Conservation (phyloP, 805 yeast genomes). For the Millerago galiae region DNA sequence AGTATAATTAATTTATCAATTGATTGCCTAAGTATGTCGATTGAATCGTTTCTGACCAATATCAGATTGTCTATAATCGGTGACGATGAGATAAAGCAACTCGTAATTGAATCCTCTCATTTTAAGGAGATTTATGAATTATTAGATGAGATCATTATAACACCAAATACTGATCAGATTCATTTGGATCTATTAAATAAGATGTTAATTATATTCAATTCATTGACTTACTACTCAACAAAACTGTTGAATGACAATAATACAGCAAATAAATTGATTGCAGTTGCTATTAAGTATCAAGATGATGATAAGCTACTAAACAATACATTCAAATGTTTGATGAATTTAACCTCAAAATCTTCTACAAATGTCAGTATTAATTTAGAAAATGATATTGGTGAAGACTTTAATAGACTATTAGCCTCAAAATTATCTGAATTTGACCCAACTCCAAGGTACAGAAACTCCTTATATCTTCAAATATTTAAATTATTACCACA, state of each 20-base stretch:
- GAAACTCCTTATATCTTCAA: constrained; percentile 7
- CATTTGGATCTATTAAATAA: constrained; percentile 11
- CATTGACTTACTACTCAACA: constrained; percentile 14
- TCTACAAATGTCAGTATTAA: not conserved
- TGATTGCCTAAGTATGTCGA: constrained; percentile 1
- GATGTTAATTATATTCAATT: constrained; percentile 18
- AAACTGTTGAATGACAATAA: constrained; percentile 8
- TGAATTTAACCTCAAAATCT: constrained; percentile 3
- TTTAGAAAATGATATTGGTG: constrained; percentile 1
- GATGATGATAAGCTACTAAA: constrained; percentile 2
- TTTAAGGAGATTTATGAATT: constrained; percentile 3
- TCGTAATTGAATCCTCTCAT: constrained; percentile 1
- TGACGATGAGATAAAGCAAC: constrained; percentile 8
- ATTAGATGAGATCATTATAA: constrained; percentile 3
- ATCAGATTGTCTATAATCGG: constrained; percentile 9
- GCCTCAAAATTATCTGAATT: not conserved
- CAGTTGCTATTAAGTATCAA: constrained; percentile 8
- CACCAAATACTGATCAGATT: not conserved
- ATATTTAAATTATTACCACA: constrained; percentile 19
- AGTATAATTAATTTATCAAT: too few species aligned
- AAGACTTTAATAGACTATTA: not conserved
- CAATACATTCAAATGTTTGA: constrained; percentile 4
- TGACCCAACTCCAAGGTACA: not conserved
- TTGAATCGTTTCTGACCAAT: constrained; percentile 4
- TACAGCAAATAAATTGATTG: constrained; percentile 9